Base-by-base conservation (phyloP, 257 asterid species). In the Nicotiana otophora region DNA sequence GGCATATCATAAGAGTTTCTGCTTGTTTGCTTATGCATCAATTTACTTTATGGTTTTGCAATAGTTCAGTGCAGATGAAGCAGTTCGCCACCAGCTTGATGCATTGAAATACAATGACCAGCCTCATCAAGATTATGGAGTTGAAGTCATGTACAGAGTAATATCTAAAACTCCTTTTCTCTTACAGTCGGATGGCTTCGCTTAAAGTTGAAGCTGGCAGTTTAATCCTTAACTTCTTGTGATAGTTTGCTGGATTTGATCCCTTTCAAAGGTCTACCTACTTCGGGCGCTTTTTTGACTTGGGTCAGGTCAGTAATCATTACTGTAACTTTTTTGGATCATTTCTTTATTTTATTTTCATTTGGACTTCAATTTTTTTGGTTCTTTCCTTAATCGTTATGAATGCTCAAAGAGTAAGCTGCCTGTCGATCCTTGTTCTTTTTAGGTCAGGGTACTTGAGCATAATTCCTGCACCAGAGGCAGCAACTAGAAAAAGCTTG, bases 141-240 rank as follows among this genome's bases (percentile, higher is more conserved):
- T 95, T 63, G 99, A 95, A 90, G 98, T 95, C 85, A 95, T 95
- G 98, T 92, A 95, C 78, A 91, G 97, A 97, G 95, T 93, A 84
- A 77, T 85, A 53, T 60, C 28, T 74, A 26, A 80, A 81, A 81
- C 83, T 51, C 36, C 70, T 84, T 17, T 3, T 51, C 26, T 72
- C 14, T 51, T 1, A 26, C 15, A 15, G 62, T 74, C 10, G 15
- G 62, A 51, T 48, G 15, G 26, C 28, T 74, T 15, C 58, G 5
- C 58, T 26, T 74, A 26, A 42, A 42, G 77, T 55, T 68, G 55
- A 19, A 14, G 80, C 26, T 36, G 72, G 61, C 10, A 6, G 14
- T 8, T 84, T 83, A 10, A 80, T 80, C 31, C 68, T 39, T 31
- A 67, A 42, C 57, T 48, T 82, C 36, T 75, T 8, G 39, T 81